Conservation (phyloP, 2,329 filamentous ascomycete species). For the Plenodomus tracheiphilus region DNA sequence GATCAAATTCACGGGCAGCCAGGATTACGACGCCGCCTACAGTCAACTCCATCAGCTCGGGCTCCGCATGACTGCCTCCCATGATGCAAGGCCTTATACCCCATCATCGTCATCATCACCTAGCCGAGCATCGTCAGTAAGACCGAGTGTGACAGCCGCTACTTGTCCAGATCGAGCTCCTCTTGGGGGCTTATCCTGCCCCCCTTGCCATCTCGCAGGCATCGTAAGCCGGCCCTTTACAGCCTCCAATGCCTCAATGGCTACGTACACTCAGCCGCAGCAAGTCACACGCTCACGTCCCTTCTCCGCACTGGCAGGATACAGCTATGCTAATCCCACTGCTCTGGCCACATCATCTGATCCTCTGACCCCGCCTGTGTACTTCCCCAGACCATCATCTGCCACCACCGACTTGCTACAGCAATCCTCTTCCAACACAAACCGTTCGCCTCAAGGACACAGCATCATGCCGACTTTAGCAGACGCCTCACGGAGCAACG, state of each 20-base stretch:
- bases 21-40: slow-evolving; percentile 43
- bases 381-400: slow-evolving; percentile 31
- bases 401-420: slow-evolving; percentile 17
- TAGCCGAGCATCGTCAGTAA: background rate
- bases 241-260: slow-evolving; percentile 14
- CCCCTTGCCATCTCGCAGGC: slow-evolving; percentile 31
- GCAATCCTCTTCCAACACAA: slow-evolving; percentile 1
- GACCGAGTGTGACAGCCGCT: background rate
- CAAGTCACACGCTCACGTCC: slow-evolving; percentile 18
- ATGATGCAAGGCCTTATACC: slow-evolving; percentile 11
- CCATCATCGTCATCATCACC: slow-evolving; percentile 9
- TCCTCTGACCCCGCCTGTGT: slow-evolving; percentile 29
- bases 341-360: slow-evolving; percentile 2
- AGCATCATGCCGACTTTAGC: slow-evolving; percentile 6
- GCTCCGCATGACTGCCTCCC: slow-evolving; percentile 32
- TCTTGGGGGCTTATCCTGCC: slow-evolving; percentile 23
- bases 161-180: slow-evolving; percentile 2
- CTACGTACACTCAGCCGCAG: slow-evolving; percentile 10
- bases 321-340: background rate
- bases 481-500: slow-evolving; percentile 2
- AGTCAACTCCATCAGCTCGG: slow-evolving; percentile 39
- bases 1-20: slow-evolving; percentile 46
- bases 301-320: slow-evolving; percentile 16
- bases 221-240: slow-evolving; percentile 29
- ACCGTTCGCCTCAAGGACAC: slow-evolving; percentile 3